phyloP scores from a whole-genome alignment of 176 grass and related monocot genomes.

The Bonia amplexicaulis region DNA sequence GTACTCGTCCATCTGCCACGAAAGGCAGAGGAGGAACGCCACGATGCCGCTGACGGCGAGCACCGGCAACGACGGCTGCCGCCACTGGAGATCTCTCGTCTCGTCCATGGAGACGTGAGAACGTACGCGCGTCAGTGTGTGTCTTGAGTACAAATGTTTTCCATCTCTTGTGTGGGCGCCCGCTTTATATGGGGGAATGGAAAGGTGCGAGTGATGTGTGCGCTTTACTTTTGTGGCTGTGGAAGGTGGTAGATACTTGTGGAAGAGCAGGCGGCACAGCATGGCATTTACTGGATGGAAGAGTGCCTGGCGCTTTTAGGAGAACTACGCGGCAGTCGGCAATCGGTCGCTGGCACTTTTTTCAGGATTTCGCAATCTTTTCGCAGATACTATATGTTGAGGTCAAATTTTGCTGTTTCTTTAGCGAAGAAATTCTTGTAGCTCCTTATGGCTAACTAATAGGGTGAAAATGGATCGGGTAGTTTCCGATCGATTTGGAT shows the following conservation, averaged over 20 bases:
- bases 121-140: no score
- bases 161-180: no score
- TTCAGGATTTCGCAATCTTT: no score
- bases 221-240: neutral
- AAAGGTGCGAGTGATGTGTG: neutral
- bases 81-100: neutral
- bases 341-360: neutral
- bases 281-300: neutral
- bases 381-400: no score
- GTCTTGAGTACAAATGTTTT: no score
- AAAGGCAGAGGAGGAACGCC: conserved; percentile 23
- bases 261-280: neutral
- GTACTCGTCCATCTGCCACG: conserved; percentile 28
- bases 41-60: neutral
- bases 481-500: no score
- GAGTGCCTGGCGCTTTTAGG: neutral
- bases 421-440: no score
- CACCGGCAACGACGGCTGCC: conserved; percentile 11
- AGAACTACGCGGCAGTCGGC: neutral
- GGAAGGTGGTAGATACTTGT: neutral
- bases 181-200: neutral
- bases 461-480: no score
- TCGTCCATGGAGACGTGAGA: neutral
- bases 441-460: no score
- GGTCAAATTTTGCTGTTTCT: neutral